Percentiles rank a stretch among this genome's conserved stretches.
Evolutionary conservation across 768 basidiomycete genomes (phyloP).

Genomic region (Mycena albidolilacea): DNA sequence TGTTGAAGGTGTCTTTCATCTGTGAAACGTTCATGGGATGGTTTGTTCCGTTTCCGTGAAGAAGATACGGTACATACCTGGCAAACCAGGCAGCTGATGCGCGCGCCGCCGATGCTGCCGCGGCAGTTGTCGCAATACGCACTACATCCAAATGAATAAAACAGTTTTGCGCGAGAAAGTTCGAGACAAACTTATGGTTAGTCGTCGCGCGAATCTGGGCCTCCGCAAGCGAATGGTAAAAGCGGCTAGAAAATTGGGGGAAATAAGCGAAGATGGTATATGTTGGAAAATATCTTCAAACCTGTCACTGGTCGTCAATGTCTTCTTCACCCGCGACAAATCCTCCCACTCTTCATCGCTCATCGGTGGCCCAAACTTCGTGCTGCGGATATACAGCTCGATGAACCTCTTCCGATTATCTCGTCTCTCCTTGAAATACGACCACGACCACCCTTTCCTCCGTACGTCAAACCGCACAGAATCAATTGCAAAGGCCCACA

Average conservation of each 20-base stretch:
- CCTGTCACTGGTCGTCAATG: constrained; percentile 42
- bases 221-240: constrained; percentile 41
- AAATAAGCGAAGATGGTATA: background rate
- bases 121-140: constrained; percentile 45
- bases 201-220: constrained; percentile 39
- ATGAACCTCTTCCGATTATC: constrained; percentile 43
- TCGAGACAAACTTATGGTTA: constrained; percentile 36
- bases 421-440: constrained; percentile 48
- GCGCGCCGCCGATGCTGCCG: constrained; percentile 46
- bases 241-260: constrained; percentile 26
- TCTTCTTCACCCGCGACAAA: constrained; percentile 32
- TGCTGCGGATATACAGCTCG: constrained; percentile 42
- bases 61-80: background rate
- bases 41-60: too few species aligned
- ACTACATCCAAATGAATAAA: constrained; percentile 22
- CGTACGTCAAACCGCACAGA: constrained; percentile 43
- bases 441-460: constrained; percentile 46
- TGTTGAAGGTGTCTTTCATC: constrained; percentile 36
- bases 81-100: constrained; percentile 29
- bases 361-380: constrained; percentile 39
- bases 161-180: too few species aligned
- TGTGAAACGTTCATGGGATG: background rate
- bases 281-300: too few species aligned
- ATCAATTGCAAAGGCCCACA: constrained; percentile 49
- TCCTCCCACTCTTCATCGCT: constrained; percentile 37